Base-by-base conservation (phyloP, 2,329 filamentous ascomycete genomes). In the Aspergillus pseudoviridinutans region DNA sequence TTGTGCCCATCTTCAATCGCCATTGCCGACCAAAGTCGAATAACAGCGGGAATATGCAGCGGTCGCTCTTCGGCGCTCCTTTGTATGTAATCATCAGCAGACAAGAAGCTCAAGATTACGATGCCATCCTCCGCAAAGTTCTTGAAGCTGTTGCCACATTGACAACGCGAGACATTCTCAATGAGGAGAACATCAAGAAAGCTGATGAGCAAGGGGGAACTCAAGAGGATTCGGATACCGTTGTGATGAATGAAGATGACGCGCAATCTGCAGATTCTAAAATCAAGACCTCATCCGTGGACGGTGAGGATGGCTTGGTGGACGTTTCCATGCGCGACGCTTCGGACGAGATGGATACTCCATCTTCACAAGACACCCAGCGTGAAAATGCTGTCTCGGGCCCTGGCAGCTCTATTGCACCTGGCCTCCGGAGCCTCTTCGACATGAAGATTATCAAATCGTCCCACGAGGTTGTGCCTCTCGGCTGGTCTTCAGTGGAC, bases 221-320 rank as follows among this genome's bases (percentile, higher is more conserved):
- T 17, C 68, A 74, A 7, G 78, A 80, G 58, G 88, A 90, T 55
- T 84, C 85, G 1, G 91, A 93, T 66, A 82, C 88, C 49, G 83
- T 91, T 22, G 78, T 89, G 10, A 85, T 87, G 56, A 87, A 75
- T 53, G 74, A 82, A 24, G 82, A 84, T 58, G 81, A 84, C 61
- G 84, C 83, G 3, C 85, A 89, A 3, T 86, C 86, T 3, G 84
- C 83, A 9, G 89, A 89, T 62, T 80, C 84, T 24, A 89, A 88
- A 68, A 82, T 96, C 50, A 84, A 88, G 57, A 88, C 91, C 49
- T 83, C 85, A 28, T 96, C 92, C 3, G 84, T 96, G 1, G 88
- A 92, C 70, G 90, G 91, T 9, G 93, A 97, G 71, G 92, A 97
- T 60, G 91, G 91, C 60, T 85, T 97, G 67, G 90, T 97, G 5